A percentile compares a stretch with the other conserved stretches of the same genome.
phyloP scores from a whole-genome alignment of 73 alveolate genomes.

The Blepharisma stoltei region DNA sequence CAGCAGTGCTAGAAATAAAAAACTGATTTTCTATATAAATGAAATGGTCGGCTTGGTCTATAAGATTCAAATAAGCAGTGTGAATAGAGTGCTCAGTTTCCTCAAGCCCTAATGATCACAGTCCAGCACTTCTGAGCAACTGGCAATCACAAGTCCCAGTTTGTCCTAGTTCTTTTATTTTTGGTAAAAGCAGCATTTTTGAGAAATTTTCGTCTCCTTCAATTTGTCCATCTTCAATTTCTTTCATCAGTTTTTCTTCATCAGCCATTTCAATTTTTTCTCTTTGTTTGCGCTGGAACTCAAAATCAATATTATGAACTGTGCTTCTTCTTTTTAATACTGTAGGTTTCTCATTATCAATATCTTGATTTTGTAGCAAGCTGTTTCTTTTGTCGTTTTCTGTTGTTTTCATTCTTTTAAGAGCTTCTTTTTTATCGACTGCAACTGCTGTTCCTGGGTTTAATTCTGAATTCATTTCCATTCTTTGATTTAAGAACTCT shows the following conservation, averaged over 20 bases:
- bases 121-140: slow-evolving; percentile 77
- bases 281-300: not conserved
- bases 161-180: not conserved
- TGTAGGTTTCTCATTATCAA: too few species aligned
- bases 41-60: slow-evolving; percentile 76
- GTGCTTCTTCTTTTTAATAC: too few species aligned
- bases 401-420: too few species aligned
- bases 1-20: slow-evolving; percentile 78
- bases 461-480: too few species aligned
- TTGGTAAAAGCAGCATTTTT: not conserved
- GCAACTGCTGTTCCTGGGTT: too few species aligned
- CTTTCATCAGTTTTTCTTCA: not conserved
- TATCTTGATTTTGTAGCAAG: not conserved
- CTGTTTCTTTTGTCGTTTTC: not conserved
- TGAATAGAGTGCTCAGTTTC: slow-evolving; percentile 81
- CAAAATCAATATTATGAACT: too few species aligned
- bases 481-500: too few species aligned
- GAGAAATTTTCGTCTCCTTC: not conserved
- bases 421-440: too few species aligned
- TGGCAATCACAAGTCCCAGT: slow-evolving; percentile 48
- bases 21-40: slow-evolving; percentile 96
- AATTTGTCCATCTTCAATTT: not conserved
- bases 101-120: slow-evolving; percentile 91
- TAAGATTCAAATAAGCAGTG: slow-evolving; percentile 76
- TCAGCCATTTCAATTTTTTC: slow-evolving; percentile 19